These are phyloP conservation scores for Chionographis japonica DNA, from an alignment of 106 monocot species.

Conservation along the genomic window DNA sequence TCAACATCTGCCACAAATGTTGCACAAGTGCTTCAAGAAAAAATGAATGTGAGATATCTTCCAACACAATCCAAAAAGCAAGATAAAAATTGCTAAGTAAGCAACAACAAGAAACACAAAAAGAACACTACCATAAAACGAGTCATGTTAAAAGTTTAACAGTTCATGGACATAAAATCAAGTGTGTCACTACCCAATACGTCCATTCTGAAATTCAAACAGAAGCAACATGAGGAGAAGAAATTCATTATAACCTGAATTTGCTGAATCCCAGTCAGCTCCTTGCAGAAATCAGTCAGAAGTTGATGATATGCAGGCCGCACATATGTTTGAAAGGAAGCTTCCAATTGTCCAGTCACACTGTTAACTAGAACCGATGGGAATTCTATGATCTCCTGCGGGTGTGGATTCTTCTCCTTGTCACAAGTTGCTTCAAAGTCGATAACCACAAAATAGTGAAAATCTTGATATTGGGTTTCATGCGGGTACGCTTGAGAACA, in stretches of 20 bases:
- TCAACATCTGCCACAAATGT: too few species aligned
- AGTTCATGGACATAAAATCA: background rate
- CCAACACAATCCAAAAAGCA: too few species aligned
- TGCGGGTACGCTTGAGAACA: conserved; percentile 46
- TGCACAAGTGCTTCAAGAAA: too few species aligned
- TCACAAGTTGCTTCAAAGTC: conserved; percentile 99
- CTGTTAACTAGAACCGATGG: conserved; percentile 94
- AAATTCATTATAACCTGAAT: conserved; percentile 53
- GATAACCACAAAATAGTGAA: conserved; percentile 96
- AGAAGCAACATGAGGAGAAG: background rate
- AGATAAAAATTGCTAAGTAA: too few species aligned
- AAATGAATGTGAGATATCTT: too few species aligned
- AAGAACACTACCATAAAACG: too few species aligned
- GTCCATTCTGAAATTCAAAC: background rate
- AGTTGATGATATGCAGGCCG: conserved; percentile 68
- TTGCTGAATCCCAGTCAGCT: conserved; percentile 95
- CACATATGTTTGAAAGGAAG: conserved; percentile 90
- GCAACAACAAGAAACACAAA: too few species aligned
- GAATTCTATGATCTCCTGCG: conserved; percentile 96
- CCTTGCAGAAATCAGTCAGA: conserved; percentile 94
- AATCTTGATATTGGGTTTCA: conserved; percentile 69
- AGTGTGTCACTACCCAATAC: background rate
- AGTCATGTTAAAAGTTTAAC: too few species aligned
- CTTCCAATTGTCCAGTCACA: conserved; percentile 77
- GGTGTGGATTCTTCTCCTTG: conserved; percentile 64